phyloP scores from a whole-genome alignment of 2,329 filamentous ascomycete species.

The Claviceps maximensis region DNA sequence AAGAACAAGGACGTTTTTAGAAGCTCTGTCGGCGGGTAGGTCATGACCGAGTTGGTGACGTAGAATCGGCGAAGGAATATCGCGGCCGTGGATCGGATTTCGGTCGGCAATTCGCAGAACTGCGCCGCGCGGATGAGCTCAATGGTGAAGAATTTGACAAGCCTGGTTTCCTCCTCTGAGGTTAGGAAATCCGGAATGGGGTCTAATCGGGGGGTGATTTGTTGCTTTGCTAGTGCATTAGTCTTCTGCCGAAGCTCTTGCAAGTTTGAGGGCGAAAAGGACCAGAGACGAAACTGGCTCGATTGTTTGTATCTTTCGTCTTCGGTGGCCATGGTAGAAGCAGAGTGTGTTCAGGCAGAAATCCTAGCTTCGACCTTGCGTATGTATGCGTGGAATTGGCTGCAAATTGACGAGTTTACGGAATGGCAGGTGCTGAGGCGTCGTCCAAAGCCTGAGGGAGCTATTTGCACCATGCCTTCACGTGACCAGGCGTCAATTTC shows the following conservation, averaged over 20 bases:
- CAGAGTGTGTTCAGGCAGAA: not conserved
- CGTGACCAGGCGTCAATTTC: constrained; percentile 2
- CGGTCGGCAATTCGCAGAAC: constrained; percentile 37
- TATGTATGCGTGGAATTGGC: not conserved
- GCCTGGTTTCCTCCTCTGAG: constrained; percentile 65
- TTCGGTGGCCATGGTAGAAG: constrained; percentile 54
- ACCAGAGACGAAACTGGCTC: constrained; percentile 87
- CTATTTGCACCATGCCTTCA: constrained; percentile 5
- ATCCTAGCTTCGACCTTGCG: not conserved
- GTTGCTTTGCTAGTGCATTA: constrained; percentile 57
- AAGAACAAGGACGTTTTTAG: constrained; percentile 87
- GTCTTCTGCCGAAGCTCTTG: constrained; percentile 61
- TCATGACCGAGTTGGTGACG: constrained; percentile 89
- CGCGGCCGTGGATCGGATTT: constrained; percentile 55
- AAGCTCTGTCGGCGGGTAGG: constrained; percentile 81
- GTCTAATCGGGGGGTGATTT: constrained; percentile 44
- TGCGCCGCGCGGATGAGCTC: constrained; percentile 44
- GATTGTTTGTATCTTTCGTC: constrained; percentile 84
- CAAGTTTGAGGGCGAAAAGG: constrained; percentile 65
- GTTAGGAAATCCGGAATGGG: constrained; percentile 65
- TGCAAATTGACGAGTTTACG: not conserved
- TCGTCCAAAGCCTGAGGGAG: not conserved
- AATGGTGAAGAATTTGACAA: constrained; percentile 65
- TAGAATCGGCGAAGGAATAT: constrained; percentile 93
- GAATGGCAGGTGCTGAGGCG: not conserved